Conservation (phyloP, 345 rosid genomes). For the Aquilaria sinensis region DNA sequence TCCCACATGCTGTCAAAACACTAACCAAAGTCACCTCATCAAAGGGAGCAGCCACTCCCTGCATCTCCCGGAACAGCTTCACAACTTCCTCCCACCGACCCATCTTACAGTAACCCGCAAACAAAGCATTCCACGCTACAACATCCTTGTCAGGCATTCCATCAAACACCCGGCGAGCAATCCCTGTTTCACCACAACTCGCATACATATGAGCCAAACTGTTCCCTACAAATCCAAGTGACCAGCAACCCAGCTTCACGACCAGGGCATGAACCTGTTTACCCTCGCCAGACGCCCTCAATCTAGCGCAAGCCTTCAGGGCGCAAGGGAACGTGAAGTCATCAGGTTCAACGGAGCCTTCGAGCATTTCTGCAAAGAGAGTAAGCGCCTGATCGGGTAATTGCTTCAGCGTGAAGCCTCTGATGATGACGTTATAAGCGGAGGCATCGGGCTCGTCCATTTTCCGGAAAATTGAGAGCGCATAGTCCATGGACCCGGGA, state of each 20-base stretch:
- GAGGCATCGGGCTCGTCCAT: constrained; percentile 27
- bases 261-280: constrained; percentile 35
- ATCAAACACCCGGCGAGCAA: constrained; percentile 32
- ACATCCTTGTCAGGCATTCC: constrained; percentile 29
- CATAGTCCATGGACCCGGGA: constrained; percentile 31
- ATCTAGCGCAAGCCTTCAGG: constrained; percentile 36
- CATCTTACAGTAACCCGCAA: constrained; percentile 27
- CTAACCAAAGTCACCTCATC: constrained; percentile 12
- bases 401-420: constrained; percentile 24
- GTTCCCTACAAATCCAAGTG: constrained; percentile 19
- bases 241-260: constrained; percentile 25
- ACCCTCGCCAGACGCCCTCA: constrained; percentile 27
- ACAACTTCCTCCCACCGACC: constrained; percentile 26
- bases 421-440: constrained; percentile 36
- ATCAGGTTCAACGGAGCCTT: constrained; percentile 19
- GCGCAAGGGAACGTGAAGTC: constrained; percentile 33
- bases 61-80: constrained; percentile 29
- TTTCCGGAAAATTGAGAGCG: constrained; percentile 30
- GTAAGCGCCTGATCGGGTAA: constrained; percentile 21
- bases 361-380: constrained; percentile 25
- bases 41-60: constrained; percentile 1
- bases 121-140: constrained; percentile 39
- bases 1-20: constrained; percentile 39
- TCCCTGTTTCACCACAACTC: constrained; percentile 15
- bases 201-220: constrained; percentile 27